Conservation (phyloP, 2,329 filamentous ascomycete genomes). For the Teratosphaeria gauchensis region DNA sequence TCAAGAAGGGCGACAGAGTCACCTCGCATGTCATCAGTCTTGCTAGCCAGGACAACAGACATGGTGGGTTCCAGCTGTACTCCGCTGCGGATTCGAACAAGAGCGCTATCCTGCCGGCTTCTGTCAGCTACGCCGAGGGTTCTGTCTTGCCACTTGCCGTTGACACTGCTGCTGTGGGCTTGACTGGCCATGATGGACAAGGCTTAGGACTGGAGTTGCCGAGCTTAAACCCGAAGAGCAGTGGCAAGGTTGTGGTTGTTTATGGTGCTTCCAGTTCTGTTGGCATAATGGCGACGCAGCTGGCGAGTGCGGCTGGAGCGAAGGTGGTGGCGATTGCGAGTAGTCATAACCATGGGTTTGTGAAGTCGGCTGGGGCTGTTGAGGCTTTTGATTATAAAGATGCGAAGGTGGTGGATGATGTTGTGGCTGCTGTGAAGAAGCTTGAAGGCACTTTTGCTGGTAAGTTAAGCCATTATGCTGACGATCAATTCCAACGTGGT, state of each 20-base stretch:
- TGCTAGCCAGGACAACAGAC: slow-evolving; percentile 11
- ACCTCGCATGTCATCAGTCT: slow-evolving; percentile 19
- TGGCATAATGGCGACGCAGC: slow-evolving; percentile 25
- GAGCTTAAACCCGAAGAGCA: slow-evolving; percentile 21
- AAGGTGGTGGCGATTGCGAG: slow-evolving; percentile 26
- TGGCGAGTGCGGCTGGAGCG: slow-evolving; percentile 27
- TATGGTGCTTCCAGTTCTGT: slow-evolving; percentile 31
- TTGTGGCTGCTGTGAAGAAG: slow-evolving; percentile 29
- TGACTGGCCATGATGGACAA: slow-evolving; percentile 21
- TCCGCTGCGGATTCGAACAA: slow-evolving; percentile 20
- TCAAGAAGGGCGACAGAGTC: slow-evolving; percentile 30
- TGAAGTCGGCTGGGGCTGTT: slow-evolving; percentile 21
- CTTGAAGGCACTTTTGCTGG: slow-evolving; percentile 29
- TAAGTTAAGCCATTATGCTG: not conserved
- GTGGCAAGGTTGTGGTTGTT: slow-evolving; percentile 30
- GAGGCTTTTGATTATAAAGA: slow-evolving; percentile 26
- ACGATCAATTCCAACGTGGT: not conserved
- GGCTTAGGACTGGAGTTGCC: slow-evolving; percentile 32
- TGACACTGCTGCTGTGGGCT: slow-evolving; percentile 34
- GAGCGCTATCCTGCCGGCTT: slow-evolving; percentile 30
- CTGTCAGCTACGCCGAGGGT: slow-evolving; percentile 29
- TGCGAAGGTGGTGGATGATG: slow-evolving; percentile 27
- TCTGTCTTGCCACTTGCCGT: slow-evolving; percentile 35
- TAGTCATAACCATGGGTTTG: slow-evolving; percentile 25
- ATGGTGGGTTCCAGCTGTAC: slow-evolving; percentile 28